Percentiles rank a stretch among this genome's conserved stretches.
Conservation (phyloP, 1,284 basidiomycete genomes). For the Microbotryomycetes sp. region DNA sequence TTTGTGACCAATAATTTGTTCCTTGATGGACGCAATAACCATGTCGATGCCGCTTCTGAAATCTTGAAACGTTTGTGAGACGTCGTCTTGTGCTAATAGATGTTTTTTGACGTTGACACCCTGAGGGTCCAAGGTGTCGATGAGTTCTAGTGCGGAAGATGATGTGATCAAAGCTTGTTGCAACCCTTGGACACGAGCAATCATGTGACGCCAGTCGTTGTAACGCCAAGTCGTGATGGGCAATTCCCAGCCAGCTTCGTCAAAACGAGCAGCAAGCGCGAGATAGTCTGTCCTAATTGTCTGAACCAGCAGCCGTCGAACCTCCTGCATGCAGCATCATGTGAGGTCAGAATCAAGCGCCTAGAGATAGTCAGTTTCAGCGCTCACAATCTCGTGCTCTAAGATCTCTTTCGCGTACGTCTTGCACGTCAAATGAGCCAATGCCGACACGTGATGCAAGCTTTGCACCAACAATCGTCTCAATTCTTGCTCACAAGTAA, state of each 20-base stretch:
- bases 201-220: slow-evolving; percentile 22
- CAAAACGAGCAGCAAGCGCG: slow-evolving; percentile 18
- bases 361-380: neutral
- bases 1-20: slow-evolving; percentile 11
- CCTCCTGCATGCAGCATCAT: slow-evolving; percentile 1
- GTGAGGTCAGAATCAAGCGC: too few species aligned
- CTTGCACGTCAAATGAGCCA: slow-evolving; percentile 26
- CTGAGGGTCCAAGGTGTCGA: slow-evolving; percentile 19
- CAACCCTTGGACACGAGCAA: slow-evolving; percentile 19
- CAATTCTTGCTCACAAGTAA: slow-evolving; percentile 14
- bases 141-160: slow-evolving; percentile 26
- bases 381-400: slow-evolving; percentile 17
- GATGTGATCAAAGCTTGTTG: slow-evolving; percentile 29
- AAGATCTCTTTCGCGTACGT: slow-evolving; percentile 17
- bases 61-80: slow-evolving; percentile 12
- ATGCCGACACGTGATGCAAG: slow-evolving; percentile 25
- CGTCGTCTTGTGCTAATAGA: slow-evolving; percentile 14
- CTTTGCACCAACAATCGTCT: slow-evolving; percentile 21
- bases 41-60: slow-evolving; percentile 26
- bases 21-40: slow-evolving; percentile 27
- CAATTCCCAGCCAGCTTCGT: slow-evolving; percentile 23
- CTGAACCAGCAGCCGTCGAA: slow-evolving; percentile 22
- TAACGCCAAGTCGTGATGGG: slow-evolving; percentile 11
- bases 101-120: slow-evolving; percentile 21
- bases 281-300: slow-evolving; percentile 26